Conservation (phyloP, 139 green algal genomes). For the Prasinococcaceae sp. region DNA sequence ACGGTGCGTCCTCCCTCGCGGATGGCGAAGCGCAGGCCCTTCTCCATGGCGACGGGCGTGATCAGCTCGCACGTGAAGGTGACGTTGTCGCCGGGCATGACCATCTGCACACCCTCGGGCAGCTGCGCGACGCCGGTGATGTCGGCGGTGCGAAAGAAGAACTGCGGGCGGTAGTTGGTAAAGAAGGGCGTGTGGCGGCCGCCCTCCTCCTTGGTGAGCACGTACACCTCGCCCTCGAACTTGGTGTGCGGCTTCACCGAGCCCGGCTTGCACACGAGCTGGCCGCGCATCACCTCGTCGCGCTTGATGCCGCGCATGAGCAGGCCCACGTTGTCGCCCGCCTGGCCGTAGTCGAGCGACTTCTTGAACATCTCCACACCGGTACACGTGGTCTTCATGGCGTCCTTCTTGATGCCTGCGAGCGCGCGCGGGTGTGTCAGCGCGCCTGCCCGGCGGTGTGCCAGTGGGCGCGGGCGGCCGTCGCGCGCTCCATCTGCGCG, state of each 20-base stretch:
- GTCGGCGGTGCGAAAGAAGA: slow-evolving; percentile 95
- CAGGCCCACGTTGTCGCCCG: slow-evolving; percentile 92
- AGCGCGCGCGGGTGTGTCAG: no score
- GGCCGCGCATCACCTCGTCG: slow-evolving; percentile 75
- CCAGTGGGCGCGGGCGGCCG: no score
- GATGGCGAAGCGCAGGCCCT: slow-evolving; percentile 85
- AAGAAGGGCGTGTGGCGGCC: slow-evolving; percentile 97
- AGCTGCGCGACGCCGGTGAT: slow-evolving; percentile 74
- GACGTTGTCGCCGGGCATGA: slow-evolving; percentile 98
- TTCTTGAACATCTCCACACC: slow-evolving; percentile 98
- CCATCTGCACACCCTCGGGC: slow-evolving; percentile 76
- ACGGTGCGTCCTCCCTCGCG: slow-evolving; percentile 88
- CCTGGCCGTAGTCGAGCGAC: slow-evolving; percentile 68
- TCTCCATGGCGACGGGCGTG: slow-evolving; percentile 23
- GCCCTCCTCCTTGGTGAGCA: slow-evolving; percentile 94
- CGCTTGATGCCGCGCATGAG: slow-evolving; percentile 89
- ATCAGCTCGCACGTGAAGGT: slow-evolving; percentile 71
- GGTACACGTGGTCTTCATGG: slow-evolving; percentile 76
- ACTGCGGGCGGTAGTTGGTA: slow-evolving; percentile 87
- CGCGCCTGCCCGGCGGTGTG: no score
- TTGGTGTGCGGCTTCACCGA: slow-evolving; percentile 55
- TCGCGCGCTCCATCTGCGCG: no score
- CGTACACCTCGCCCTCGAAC: slow-evolving; percentile 86
- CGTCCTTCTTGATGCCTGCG: no score
- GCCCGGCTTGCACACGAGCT: slow-evolving; percentile 69